A percentile compares a stretch with the other conserved stretches of the same genome.
Conservation (phyloP, 176 grass and related monocot species). For the Dactylis glomerata region DNA sequence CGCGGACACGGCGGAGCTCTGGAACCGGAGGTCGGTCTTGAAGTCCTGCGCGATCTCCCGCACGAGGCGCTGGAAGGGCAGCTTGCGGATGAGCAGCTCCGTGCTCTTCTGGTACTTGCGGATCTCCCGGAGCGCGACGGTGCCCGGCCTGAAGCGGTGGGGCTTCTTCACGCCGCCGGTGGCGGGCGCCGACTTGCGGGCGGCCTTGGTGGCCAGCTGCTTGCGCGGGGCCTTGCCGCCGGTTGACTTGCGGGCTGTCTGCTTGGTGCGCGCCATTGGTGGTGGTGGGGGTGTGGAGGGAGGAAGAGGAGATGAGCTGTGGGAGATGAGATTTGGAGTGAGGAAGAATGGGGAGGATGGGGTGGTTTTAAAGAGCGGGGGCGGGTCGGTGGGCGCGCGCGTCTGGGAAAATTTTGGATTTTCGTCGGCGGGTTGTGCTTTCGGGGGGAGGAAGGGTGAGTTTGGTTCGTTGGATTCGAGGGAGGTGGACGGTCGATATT, state of each 20-base stretch:
- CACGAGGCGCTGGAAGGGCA: conserved; percentile 45
- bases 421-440: background rate
- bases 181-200: conserved; percentile 58
- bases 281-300: background rate
- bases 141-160: no score
- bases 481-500: background rate
- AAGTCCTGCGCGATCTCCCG: conserved; percentile 70
- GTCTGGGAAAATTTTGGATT: background rate
- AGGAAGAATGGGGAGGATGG: background rate
- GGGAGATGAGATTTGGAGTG: background rate
- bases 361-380: background rate
- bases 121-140: conserved; percentile 70
- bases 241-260: conserved; percentile 67
- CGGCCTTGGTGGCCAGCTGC: conserved; percentile 64
- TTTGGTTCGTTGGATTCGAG: background rate
- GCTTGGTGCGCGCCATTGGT: conserved; percentile 67
- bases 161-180: no score
- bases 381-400: background rate
- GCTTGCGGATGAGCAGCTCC: conserved; percentile 75
- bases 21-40: conserved; percentile 72
- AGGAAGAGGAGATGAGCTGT: no score
- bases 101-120: conserved; percentile 87
- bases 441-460: background rate
- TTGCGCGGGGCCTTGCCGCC: conserved; percentile 62
- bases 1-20: conserved; percentile 50